Evolutionary conservation across 2,329 filamentous ascomycete species (phyloP), one percentile per base, ranked within the genome.

Genomic region (Neocatenulostroma microsporum): DNA sequence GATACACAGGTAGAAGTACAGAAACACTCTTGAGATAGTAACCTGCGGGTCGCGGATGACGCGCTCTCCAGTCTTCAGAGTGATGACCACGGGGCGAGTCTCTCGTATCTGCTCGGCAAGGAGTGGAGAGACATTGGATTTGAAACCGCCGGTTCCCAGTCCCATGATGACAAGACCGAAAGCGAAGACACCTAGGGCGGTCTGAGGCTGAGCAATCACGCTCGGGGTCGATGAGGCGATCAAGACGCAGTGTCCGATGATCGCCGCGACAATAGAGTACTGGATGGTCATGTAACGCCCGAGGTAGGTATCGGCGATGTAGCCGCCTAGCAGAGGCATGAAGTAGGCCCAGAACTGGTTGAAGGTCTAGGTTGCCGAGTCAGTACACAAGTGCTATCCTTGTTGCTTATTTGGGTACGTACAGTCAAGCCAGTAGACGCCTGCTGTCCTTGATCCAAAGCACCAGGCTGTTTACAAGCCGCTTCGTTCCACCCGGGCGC

Each of bases 131-230:
- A 88, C 81, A 54, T 87, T 88, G 47, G 80, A 75, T 67, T 88
- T 88, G 73, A 87, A 86, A 54, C 83, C 80, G 42, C 83, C 83
- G 1, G 81, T 84, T 31, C 83, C 82, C 17, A 84, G 56, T 18
- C 82, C 81, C 56, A 86, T 73, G 54, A 86, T 72, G 33, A 83
- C 59, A 44, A 83, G 67, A 29, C 76, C 76, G 26, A 78, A 60
- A 3, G 79, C 60, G 50, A 86, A 82, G 40, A 73, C 76, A 1
- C 67, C 79, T 30, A 84, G 73, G 1, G 80, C 48, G 23, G 67
- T 65, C 13, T 75, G 67, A 1, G 45, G 42, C 24, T 75, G 63
- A 34, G 73, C 62, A 35, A 86, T 79, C 35, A 83, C 76, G 4
- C 56, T 53, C 0, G 82, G 82, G 1, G 82, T 63, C 8, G 80